Percentiles rank a stretch among this genome's conserved stretches.
Evolutionary conservation across 169 alveolate species (phyloP).

Genomic region (Plasmodium gonderi): DNA sequence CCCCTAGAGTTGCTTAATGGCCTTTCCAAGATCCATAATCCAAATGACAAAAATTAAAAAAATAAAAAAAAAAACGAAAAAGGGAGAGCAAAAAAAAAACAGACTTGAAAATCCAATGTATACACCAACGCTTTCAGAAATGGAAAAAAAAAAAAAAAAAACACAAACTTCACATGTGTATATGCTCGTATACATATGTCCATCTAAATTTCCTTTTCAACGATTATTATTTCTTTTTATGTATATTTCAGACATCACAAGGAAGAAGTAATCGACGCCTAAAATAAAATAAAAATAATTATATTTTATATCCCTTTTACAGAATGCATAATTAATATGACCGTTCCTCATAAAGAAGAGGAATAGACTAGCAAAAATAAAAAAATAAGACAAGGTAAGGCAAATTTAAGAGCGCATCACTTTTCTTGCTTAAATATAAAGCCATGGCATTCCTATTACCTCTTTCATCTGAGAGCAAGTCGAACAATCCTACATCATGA

Average conservation of each 20-base stretch:
- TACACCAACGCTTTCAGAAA: neutral
- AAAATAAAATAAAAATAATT: neutral
- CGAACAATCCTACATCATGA: neutral
- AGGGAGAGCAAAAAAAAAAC: neutral
- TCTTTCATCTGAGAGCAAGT: neutral
- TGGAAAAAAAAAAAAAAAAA: neutral
- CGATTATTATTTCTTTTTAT: neutral
- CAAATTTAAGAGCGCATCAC: neutral
- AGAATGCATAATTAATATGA: neutral
- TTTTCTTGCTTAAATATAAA: neutral
- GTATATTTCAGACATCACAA: neutral
- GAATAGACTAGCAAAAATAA: neutral
- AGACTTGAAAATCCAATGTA: neutral
- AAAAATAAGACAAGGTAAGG: too few species aligned
- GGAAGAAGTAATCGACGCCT: neutral
- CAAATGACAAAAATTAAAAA: too few species aligned
- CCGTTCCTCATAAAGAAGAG: neutral
- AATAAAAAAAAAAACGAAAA: neutral
- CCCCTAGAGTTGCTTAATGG: too few species aligned
- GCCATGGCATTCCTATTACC: neutral
- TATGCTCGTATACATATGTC: neutral
- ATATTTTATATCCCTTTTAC: neutral
- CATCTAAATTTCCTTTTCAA: neutral
- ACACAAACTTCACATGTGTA: neutral
- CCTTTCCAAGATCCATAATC: neutral